Evolutionary conservation across 805 yeast species (phyloP).

Genomic region (Cyberlindnera galapagoensis): DNA sequence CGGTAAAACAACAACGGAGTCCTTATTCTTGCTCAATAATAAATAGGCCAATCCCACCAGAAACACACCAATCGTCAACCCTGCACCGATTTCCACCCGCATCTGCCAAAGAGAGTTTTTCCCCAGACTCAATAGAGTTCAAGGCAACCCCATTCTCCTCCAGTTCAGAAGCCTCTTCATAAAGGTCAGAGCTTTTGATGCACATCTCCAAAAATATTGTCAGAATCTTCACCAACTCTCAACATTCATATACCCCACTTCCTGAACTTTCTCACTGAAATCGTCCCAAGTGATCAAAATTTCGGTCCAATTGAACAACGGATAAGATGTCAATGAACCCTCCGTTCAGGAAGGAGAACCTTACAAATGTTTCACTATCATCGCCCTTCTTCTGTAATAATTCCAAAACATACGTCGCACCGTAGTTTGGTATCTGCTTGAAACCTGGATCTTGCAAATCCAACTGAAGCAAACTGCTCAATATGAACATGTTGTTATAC

Average conservation of each 20-base stretch:
- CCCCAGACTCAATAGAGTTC: slow-evolving; percentile 10
- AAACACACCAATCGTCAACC: slow-evolving; percentile 37
- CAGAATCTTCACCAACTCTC: slow-evolving; percentile 37
- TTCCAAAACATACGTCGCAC: slow-evolving; percentile 40
- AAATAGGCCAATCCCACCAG: too few relatives aligned
- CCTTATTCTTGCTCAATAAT: too few relatives aligned
- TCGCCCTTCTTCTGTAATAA: slow-evolving; percentile 24
- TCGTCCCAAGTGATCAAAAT: slow-evolving; percentile 30
- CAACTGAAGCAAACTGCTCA: slow-evolving; percentile 31
- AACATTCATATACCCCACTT: slow-evolving; percentile 24
- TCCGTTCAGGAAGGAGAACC: slow-evolving; percentile 40
- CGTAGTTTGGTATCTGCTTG: slow-evolving; percentile 43
- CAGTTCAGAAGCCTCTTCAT: slow-evolving; percentile 26
- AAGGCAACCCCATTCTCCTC: slow-evolving; percentile 26
- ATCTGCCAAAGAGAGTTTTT: slow-evolving; percentile 27
- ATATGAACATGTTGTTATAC: slow-evolving; percentile 37
- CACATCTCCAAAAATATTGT: slow-evolving; percentile 29
- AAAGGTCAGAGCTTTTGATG: slow-evolving; percentile 26
- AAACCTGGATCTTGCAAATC: slow-evolving; percentile 29
- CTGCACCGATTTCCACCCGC: slow-evolving; percentile 51
- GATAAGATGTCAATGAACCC: slow-evolving; percentile 27
- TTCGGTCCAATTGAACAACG: slow-evolving; percentile 31
- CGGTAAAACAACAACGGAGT: too few relatives aligned
- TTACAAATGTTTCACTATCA: slow-evolving; percentile 26
- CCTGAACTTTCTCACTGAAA: slow-evolving; percentile 25